A percentile compares a stretch with the other conserved stretches of the same genome.
Conservation (phyloP, 164 flowering plant species). For the Piper longum region DNA sequence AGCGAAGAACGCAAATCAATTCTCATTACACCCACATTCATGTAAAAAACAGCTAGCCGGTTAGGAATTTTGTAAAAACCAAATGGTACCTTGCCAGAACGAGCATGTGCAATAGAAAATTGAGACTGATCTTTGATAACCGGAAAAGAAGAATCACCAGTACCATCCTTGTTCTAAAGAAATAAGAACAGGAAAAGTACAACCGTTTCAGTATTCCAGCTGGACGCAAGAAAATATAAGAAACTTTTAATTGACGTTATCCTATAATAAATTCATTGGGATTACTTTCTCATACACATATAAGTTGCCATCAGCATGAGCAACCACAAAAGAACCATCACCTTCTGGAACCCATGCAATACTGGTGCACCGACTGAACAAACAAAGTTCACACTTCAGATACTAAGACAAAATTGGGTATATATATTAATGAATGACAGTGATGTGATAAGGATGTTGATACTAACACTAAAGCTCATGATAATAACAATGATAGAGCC, state of each 20-base stretch:
- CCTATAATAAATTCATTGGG: constrained; percentile 1
- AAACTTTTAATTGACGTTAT: background rate
- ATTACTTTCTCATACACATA: constrained; percentile 92
- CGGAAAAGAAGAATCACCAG: constrained; percentile 89
- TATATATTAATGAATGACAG: too few species aligned
- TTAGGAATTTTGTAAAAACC: background rate
- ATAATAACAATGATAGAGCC: too few species aligned
- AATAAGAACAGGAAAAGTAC: constrained; percentile 1
- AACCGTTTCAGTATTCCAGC: constrained; percentile 3
- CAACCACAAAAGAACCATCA: constrained; percentile 88
- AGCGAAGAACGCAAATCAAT: too few species aligned
- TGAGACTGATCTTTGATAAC: constrained; percentile 79
- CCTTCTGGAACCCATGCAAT: constrained; percentile 91
- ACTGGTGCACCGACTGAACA: constrained; percentile 77
- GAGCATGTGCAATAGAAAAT: constrained; percentile 88
- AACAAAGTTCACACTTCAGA: constrained; percentile 9
- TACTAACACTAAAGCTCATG: too few species aligned
- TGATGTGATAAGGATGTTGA: too few species aligned
- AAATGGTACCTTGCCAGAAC: constrained; percentile 64
- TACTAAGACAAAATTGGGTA: too few species aligned
- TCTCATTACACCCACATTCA: background rate
- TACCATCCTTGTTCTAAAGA: constrained; percentile 72
- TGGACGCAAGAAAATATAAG: background rate
- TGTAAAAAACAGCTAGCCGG: background rate
- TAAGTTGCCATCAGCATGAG: constrained; percentile 92